These are phyloP conservation scores for Xerocomus minutiporus DNA, from an alignment of 1,284 basidiomycete genomes.

Conservation along the genomic window DNA sequence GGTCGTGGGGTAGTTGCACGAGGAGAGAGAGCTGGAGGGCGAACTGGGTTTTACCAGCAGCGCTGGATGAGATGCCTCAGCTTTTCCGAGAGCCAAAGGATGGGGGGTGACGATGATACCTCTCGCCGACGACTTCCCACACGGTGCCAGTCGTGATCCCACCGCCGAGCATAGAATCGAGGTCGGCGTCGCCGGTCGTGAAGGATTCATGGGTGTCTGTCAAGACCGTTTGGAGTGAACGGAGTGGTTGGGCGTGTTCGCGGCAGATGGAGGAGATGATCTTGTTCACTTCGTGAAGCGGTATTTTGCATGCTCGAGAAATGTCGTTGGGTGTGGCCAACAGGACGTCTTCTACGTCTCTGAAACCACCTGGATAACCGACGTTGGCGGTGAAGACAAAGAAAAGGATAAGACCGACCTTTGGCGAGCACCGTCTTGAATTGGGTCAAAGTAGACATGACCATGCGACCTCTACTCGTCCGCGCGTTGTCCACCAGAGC, in stretches of 20 bases:
- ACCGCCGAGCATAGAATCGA: slow-evolving; percentile 69
- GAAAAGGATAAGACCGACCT: slow-evolving; percentile 16
- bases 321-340: slow-evolving; percentile 47
- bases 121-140: slow-evolving; percentile 85
- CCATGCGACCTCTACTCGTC: slow-evolving; percentile 19
- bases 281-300: slow-evolving; percentile 43
- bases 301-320: slow-evolving; percentile 49
- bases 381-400: not conserved
- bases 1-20: slow-evolving; percentile 60
- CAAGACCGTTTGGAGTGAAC: slow-evolving; percentile 36
- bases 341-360: slow-evolving; percentile 47
- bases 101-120: slow-evolving; percentile 41
- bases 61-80: slow-evolving; percentile 43
- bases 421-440: slow-evolving; percentile 22
- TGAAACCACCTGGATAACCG: slow-evolving; percentile 39
- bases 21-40: slow-evolving; percentile 73
- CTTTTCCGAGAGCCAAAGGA: not conserved
- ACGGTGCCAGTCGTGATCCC: slow-evolving; percentile 73
- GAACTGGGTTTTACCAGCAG: slow-evolving; percentile 85
- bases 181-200: slow-evolving; percentile 63
- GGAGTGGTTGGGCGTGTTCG: slow-evolving; percentile 34
- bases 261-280: slow-evolving; percentile 48
- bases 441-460: slow-evolving; percentile 15
- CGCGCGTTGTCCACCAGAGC: slow-evolving; percentile 25
- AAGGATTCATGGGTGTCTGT: slow-evolving; percentile 41